A percentile compares a stretch with the other conserved stretches of the same genome.
phyloP scores from a whole-genome alignment of 352 stramenopile species.

The Phytophthora sansomeana region DNA sequence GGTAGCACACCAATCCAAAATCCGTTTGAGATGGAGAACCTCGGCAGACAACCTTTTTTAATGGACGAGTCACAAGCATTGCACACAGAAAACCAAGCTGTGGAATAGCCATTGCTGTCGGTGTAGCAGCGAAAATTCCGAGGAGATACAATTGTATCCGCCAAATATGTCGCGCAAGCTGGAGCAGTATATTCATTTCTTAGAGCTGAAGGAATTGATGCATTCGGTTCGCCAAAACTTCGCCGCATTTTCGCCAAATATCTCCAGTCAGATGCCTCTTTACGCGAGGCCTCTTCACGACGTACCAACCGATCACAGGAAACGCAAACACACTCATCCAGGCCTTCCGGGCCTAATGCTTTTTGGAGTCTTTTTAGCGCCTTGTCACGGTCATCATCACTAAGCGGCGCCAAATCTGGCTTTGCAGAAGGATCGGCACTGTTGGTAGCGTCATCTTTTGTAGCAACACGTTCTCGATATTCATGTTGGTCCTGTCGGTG shows the following conservation, averaged over 20 bases:
- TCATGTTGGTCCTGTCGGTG: no score
- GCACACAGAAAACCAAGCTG: not conserved
- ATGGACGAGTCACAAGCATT: not conserved
- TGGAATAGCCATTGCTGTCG: not conserved
- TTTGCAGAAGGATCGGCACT: no score
- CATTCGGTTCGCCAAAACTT: not conserved
- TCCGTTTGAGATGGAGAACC: not conserved
- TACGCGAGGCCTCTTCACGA: not conserved
- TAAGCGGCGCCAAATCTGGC: no score
- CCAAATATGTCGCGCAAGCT: not conserved
- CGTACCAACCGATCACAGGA: not conserved
- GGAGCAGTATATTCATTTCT: not conserved
- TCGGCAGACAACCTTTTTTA: not conserved
- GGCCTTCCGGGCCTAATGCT: not conserved
- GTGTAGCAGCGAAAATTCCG: not conserved
- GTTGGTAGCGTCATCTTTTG: no score
- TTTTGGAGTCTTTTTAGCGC: not conserved
- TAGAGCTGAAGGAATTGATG: not conserved
- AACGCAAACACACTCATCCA: conserved; percentile 3
- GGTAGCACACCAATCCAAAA: not conserved
- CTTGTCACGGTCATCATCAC: not conserved
- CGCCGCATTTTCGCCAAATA: not conserved
- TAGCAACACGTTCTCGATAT: no score
- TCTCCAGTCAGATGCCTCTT: not conserved
- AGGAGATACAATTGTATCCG: not conserved